Base-by-base conservation (phyloP, 768 basidiomycete genomes). In the Termitomyces sp. region DNA sequence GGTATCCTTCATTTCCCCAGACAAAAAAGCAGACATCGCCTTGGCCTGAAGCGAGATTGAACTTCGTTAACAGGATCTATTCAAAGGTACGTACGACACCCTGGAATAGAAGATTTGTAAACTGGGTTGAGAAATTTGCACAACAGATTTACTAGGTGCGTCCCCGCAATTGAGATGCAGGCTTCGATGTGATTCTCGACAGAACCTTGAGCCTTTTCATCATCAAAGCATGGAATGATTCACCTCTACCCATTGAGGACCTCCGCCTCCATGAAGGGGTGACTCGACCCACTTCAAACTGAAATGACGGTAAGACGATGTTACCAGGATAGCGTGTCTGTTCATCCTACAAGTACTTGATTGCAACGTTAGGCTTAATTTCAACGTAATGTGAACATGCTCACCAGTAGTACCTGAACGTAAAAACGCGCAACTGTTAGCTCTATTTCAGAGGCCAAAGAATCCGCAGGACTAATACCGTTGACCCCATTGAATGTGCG, bases 231-330 rank as follows among this genome's bases (percentile, higher is more conserved):
- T 36, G 22, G 20, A 31, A 4, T 16, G 26, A 34, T 57, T 72
- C 60, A 92, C 92, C 78, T 98, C 95, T 13, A 96, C 94, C 96
- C 96, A 98, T 28, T 82, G 75, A 7, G 84, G 73, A 2, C 95
- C 96, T 15, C 94, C 96, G 2, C 80, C 79, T 8, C 94, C 94
- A 61, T 88, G 85, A 44, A 79, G 73, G 9, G 87, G 86, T 1
- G 92, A 90, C 73, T 98, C 96, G 0, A 96, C 95, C 96, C 96
- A 99, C 75, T 97, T 96, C 66, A 95, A 81, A 68, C 94, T 95
- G 58, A 54, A 20, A 22, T 26, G 39, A 24, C 28, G 44, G 3
- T 56, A n/a, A 52, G 24, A 52, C 37, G 47, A 55, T 64, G 54
- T 63, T 60, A 47, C 29, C 29, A 13, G 46, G 13, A 15, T 31